Conservation (phyloP, 2,329 filamentous ascomycete genomes). For the Rutstroemia sydowiana region DNA sequence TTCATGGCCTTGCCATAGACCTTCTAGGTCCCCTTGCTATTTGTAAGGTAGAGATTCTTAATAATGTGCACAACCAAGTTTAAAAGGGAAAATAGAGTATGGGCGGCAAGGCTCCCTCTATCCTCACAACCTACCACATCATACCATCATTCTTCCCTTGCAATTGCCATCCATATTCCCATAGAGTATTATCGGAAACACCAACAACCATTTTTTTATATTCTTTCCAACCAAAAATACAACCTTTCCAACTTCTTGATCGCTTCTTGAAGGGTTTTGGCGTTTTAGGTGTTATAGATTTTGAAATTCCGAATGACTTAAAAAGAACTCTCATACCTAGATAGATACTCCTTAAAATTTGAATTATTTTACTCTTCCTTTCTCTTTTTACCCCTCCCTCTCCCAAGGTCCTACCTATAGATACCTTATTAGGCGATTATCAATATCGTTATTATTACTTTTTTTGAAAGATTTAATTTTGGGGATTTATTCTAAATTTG, state of each 20-base stretch:
- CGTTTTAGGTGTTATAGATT: background rate
- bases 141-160: background rate
- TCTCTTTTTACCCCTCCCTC: background rate
- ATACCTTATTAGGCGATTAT: no score
- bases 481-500: no score
- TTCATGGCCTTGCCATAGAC: no score
- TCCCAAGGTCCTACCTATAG: background rate
- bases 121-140: no score
- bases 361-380: background rate
- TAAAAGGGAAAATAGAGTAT: no score
- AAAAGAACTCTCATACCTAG: background rate
- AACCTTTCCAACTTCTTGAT: background rate
- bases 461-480: background rate
- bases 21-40: no score
- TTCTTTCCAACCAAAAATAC: background rate
- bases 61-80: no score
- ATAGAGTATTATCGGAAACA: background rate
- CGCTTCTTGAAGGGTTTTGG: background rate
- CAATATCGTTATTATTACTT: background rate
- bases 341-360: no score
- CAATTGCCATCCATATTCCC: background rate
- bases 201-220: background rate
- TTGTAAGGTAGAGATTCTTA: no score
- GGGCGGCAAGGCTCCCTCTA: background rate
- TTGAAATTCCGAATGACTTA: background rate